A percentile compares a stretch with the other conserved stretches of the same genome.
phyloP scores from a whole-genome alignment of 768 basidiomycete genomes.

The Fistulinella prunicolor region DNA sequence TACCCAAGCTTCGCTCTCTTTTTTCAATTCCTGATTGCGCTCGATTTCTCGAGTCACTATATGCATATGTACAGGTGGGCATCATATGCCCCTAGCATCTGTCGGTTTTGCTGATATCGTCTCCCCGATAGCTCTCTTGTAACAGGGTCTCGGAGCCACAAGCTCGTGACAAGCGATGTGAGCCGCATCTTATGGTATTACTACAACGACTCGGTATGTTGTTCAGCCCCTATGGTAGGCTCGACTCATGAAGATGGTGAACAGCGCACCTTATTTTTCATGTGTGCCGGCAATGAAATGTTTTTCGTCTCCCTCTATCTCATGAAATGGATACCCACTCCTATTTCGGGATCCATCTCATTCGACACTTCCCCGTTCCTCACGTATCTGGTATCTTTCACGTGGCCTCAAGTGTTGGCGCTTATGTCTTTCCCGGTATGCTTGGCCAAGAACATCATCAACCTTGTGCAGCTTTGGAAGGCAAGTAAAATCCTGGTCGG shows the following conservation, averaged over 20 bases:
- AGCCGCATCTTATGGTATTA: slow-evolving; percentile 89
- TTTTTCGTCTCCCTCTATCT: slow-evolving; percentile 96
- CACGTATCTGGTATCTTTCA: slow-evolving; percentile 37
- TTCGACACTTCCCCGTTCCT: slow-evolving; percentile 19
- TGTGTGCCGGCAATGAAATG: slow-evolving; percentile 93
- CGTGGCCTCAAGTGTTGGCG: slow-evolving; percentile 78
- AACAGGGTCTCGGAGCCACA: slow-evolving; percentile 92
- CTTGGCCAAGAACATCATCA: slow-evolving; percentile 85
- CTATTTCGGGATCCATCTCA: slow-evolving; percentile 45
- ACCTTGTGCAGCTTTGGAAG: slow-evolving; percentile 97
- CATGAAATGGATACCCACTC: slow-evolving; percentile 76
- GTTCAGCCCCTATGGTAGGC: neutral
- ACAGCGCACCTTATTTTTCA: slow-evolving; percentile 82
- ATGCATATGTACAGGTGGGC: slow-evolving; percentile 99
- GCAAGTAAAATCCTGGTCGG: slow-evolving; percentile 93
- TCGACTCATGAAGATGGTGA: neutral
- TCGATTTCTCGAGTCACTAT: slow-evolving; percentile 98
- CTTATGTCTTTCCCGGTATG: slow-evolving; percentile 63
- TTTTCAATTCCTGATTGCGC: slow-evolving; percentile 94
- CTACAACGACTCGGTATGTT: slow-evolving; percentile 86
- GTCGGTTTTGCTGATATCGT: slow-evolving; percentile 4
- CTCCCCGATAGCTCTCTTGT: slow-evolving; percentile 70
- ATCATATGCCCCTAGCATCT: too few relatives aligned
- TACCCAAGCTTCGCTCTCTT: slow-evolving; percentile 82
- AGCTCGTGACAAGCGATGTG: slow-evolving; percentile 88